Conservation (phyloP, 441 rosid species). For the Erodium chrysanthum region DNA sequence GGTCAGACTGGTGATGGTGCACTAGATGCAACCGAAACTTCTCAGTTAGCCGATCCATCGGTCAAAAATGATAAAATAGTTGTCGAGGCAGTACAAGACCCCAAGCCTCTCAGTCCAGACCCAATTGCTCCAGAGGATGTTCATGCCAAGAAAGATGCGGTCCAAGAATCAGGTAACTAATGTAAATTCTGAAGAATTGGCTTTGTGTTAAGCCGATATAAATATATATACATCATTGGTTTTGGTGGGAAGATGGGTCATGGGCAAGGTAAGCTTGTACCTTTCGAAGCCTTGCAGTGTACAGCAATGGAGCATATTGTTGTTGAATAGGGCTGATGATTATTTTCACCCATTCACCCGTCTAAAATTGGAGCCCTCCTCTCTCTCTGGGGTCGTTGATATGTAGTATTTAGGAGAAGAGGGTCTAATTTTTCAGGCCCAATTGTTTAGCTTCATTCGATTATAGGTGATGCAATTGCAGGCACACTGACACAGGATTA, state of each 20-base stretch:
- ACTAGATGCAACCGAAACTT: slow-evolving; percentile 17
- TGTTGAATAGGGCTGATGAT: slow-evolving; percentile 4
- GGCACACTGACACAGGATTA: too few species aligned
- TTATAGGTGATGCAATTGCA: too few species aligned
- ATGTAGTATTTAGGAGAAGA: background rate
- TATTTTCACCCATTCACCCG: background rate
- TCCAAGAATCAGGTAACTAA: slow-evolving; percentile 24
- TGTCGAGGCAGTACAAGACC: background rate
- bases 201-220: slow-evolving; percentile 5
- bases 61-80: background rate
- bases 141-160: slow-evolving; percentile 7
- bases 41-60: slow-evolving; percentile 20
- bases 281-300: slow-evolving; percentile 1
- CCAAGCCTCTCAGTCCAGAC: too few species aligned
- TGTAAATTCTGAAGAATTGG: slow-evolving; percentile 21
- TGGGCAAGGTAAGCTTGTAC: background rate
- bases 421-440: background rate
- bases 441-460: background rate
- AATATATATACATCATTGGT: slow-evolving; percentile 8
- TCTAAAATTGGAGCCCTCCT: background rate
- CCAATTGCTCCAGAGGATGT: slow-evolving; percentile 18
- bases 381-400: background rate
- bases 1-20: slow-evolving; percentile 24
- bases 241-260: slow-evolving; percentile 16
- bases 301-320: slow-evolving; percentile 5